Conservation (phyloP, 2,329 filamentous ascomycete genomes). For the Clonostachys sp. region DNA sequence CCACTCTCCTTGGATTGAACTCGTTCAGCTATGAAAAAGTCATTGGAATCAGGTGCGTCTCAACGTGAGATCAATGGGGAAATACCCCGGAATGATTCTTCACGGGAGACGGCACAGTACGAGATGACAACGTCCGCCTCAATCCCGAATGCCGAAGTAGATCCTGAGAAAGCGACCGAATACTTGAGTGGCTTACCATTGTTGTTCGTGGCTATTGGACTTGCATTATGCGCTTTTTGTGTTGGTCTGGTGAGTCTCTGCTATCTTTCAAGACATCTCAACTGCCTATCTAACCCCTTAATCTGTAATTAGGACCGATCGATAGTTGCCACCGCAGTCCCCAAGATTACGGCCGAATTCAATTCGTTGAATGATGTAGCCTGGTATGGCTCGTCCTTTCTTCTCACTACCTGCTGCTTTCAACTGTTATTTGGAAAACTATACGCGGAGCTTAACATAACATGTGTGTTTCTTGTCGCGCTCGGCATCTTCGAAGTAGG, state of each 20-base stretch:
- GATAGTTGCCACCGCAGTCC: conserved; percentile 46
- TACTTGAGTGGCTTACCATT: neutral
- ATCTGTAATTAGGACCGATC: conserved; percentile 30
- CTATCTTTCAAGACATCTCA: neutral
- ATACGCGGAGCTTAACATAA: conserved; percentile 44
- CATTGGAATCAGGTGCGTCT: too few relatives aligned
- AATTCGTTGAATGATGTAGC: conserved; percentile 55
- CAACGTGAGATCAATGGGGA: too few relatives aligned
- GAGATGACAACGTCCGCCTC: too few relatives aligned
- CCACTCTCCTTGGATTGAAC: too few relatives aligned
- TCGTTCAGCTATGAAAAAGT: too few relatives aligned
- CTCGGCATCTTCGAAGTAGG: conserved; percentile 8
- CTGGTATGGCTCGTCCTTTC: conserved; percentile 59
- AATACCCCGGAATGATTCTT: too few relatives aligned
- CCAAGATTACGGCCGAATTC: conserved; percentile 31
- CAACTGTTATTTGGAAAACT: conserved; percentile 49
- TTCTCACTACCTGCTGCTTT: conserved; percentile 5
- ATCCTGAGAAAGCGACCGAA: neutral
- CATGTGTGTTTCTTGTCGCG: conserved; percentile 10
- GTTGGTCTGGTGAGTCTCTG: neutral
- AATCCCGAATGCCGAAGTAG: too few relatives aligned
- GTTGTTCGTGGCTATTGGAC: neutral
- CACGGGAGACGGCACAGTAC: too few relatives aligned
- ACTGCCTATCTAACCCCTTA: neutral
- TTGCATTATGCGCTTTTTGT: neutral